phyloP scores from a whole-genome alignment of 805 yeast genomes.

The Teunomyces tritomae region DNA sequence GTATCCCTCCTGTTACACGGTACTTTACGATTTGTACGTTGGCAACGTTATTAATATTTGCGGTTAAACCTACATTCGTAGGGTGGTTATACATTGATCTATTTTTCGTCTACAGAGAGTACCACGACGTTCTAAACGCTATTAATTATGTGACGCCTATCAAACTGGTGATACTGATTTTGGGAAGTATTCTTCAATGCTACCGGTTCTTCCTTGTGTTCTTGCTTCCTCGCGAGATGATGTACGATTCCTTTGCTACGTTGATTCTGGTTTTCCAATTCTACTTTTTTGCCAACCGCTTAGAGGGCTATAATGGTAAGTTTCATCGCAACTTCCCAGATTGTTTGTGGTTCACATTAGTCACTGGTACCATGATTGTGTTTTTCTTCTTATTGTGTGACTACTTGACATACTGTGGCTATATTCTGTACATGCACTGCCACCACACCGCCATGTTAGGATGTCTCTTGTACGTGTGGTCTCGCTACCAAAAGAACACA shows the following conservation, averaged over 20 bases:
- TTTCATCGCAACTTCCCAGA: slow-evolving; percentile 52
- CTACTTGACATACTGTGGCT: slow-evolving; percentile 23
- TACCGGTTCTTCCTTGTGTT: slow-evolving; percentile 52
- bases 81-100: neutral
- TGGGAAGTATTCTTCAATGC: slow-evolving; percentile 26
- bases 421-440: slow-evolving; percentile 15
- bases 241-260: slow-evolving; percentile 23
- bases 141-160: neutral
- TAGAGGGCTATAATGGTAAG: slow-evolving; percentile 46
- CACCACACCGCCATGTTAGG: slow-evolving; percentile 45
- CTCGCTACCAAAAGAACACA: slow-evolving; percentile 52
- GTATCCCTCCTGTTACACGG: slow-evolving; percentile 63
- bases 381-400: slow-evolving; percentile 10
- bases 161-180: neutral
- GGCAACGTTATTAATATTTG: slow-evolving; percentile 19
- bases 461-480: slow-evolving; percentile 62
- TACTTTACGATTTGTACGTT: slow-evolving; percentile 50
- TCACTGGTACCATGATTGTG: slow-evolving; percentile 49
- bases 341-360: slow-evolving; percentile 51
- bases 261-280: slow-evolving; percentile 54
- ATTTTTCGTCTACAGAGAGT: neutral
- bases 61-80: neutral
- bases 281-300: slow-evolving; percentile 54
- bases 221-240: slow-evolving; percentile 39
- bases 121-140: neutral